Evolutionary conservation across 164 flowering plant genomes (phyloP).

Genomic region (Umbilicus rupestris): DNA sequence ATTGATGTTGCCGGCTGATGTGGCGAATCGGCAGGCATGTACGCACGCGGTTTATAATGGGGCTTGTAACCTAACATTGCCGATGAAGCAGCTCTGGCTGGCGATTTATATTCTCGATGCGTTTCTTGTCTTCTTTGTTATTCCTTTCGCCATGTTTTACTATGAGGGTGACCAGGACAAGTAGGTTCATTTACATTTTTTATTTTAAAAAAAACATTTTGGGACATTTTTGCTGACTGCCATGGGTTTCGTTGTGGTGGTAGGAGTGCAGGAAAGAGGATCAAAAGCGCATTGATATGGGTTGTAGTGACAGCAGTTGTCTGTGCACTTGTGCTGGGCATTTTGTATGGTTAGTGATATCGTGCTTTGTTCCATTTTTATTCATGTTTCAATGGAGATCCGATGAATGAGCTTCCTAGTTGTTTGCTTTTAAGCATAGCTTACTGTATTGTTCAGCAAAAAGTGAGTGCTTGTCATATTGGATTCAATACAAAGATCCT

Average conservation of each 20-base stretch:
- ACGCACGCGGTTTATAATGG: conserved; percentile 84
- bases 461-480: not conserved
- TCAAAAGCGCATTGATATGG: conserved; percentile 50
- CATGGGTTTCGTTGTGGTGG: not conserved
- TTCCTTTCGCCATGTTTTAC: conserved; percentile 96
- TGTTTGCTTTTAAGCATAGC: not conserved
- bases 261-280: conserved; percentile 57
- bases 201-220: not conserved
- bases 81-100: conserved; percentile 96
- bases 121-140: conserved; percentile 79
- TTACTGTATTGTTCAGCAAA: not conserved
- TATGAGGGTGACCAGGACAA: conserved; percentile 98
- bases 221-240: not conserved
- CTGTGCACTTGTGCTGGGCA: conserved; percentile 57
- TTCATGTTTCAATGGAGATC: not conserved
- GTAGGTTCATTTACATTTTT: conserved; percentile 23
- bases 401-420: not conserved
- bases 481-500: not conserved
- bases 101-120: conserved; percentile 82
- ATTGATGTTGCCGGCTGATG: conserved; percentile 95
- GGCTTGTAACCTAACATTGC: conserved; percentile 86
- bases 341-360: conserved; percentile 46
- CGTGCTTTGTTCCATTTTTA: not conserved
- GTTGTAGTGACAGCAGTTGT: conserved; percentile 47
- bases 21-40: conserved; percentile 94